A percentile compares a stretch with the other conserved stretches of the same genome.
Conservation (phyloP, 441 rosid species). For the Populus hybrid region DNA sequence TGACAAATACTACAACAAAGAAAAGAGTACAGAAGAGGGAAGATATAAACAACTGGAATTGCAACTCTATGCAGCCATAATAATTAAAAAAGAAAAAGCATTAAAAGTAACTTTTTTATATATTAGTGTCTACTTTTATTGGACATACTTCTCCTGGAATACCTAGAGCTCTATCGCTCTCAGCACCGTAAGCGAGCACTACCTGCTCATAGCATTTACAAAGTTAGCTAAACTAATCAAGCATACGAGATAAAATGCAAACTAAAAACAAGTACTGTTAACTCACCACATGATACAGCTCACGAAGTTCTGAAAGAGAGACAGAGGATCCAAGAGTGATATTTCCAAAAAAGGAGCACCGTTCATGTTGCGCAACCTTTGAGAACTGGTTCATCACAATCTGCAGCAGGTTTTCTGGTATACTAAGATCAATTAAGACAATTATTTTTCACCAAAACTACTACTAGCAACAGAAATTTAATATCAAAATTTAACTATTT, state of each 20-base stretch:
- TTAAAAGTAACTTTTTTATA: not conserved
- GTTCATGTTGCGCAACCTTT: slow-evolving; percentile 57
- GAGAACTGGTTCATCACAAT: slow-evolving; percentile 82
- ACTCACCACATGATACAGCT: slow-evolving; percentile 71
- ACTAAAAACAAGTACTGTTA: not conserved
- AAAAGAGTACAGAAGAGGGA: not conserved
- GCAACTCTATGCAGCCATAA: slow-evolving; percentile 8
- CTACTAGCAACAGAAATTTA: not conserved
- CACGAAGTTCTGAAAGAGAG: slow-evolving; percentile 68
- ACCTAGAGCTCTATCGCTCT: slow-evolving; percentile 80
- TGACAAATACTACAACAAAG: slow-evolving; percentile 42
- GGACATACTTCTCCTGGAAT: slow-evolving; percentile 79
- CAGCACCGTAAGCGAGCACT: slow-evolving; percentile 93
- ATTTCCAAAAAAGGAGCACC: slow-evolving; percentile 79
- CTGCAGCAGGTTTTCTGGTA: slow-evolving; percentile 60
- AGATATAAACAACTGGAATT: slow-evolving; percentile 9
- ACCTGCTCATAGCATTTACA: slow-evolving; percentile 45
- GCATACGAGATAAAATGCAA: not conserved
- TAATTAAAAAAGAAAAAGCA: not conserved
- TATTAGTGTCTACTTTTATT: not conserved
- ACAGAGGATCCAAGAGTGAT: slow-evolving; percentile 64
- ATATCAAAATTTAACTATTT: not conserved
- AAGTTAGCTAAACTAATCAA: slow-evolving; percentile 6
- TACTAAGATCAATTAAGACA: slow-evolving; percentile 44
- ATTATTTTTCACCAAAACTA: not conserved